phyloP scores from a whole-genome alignment of 1,284 basidiomycete species.

The Phaffia rhodozyma region DNA sequence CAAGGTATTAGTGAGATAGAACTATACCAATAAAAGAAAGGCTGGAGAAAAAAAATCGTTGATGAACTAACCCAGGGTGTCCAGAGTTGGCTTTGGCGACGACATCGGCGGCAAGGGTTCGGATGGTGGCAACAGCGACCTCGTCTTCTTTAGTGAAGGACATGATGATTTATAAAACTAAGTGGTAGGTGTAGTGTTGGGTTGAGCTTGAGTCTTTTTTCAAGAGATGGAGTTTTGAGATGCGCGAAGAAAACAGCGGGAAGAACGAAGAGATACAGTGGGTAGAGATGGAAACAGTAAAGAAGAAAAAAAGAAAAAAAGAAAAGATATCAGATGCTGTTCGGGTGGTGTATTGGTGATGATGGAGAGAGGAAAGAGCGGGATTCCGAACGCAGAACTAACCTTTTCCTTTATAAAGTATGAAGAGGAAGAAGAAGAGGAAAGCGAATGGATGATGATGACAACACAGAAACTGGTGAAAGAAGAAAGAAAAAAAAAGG shows the following conservation, averaged over 20 bases:
- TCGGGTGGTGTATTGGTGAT: background rate
- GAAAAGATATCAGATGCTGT: background rate
- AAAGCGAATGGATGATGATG: background rate
- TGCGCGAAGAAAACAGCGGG: background rate
- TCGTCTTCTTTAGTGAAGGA: conserved; percentile 16
- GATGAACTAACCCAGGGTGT: conserved; percentile 54
- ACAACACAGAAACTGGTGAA: background rate
- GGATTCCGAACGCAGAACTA: no score
- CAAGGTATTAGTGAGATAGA: no score
- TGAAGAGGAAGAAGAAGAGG: no score
- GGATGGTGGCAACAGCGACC: conserved; percentile 34
- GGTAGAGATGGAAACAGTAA: background rate
- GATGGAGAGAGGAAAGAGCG: background rate
- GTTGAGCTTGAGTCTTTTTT: no score
- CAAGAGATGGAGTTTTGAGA: background rate
- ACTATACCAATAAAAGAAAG: background rate
- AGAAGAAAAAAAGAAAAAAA: conserved; percentile 4
- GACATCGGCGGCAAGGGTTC: conserved; percentile 38
- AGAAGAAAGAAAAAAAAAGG: background rate
- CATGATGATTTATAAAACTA: background rate
- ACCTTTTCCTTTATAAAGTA: background rate
- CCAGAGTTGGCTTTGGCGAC: conserved; percentile 65
- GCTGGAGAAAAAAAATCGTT: background rate
- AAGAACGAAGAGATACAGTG: background rate
- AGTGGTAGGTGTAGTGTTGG: no score